Evolutionary conservation across 164 flowering plant genomes (phyloP), one percentile per base, ranked within the genome.

Genomic region (Taxillus chinensis): DNA sequence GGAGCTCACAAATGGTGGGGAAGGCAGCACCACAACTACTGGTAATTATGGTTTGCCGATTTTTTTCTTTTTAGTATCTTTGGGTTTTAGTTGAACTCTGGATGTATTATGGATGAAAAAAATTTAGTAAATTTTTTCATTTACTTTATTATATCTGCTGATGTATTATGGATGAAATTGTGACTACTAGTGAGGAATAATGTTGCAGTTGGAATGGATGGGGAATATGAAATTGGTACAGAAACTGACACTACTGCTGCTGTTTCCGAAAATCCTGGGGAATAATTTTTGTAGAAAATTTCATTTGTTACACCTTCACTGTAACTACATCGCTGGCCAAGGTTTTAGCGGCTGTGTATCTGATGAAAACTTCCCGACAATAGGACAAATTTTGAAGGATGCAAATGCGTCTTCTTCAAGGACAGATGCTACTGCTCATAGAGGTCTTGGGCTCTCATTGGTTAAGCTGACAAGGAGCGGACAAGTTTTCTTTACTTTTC

Each of bases 391-490:
- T 60, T 46, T 64, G 45, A 70, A 71, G 61, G 69, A 60, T 43
- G 64, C 50, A 6, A 43, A 50, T 53, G 40, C 37, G 10, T 39
- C 74, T 15, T 11, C 63, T 64, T 56, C 64, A 9, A 66, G 63
- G 41, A 63, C 45, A 13, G 77, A 75, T 41, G 46, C 46, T 42
- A 52, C 55, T 68, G 62, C 37, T 40, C 76, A 69, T 14, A 60
- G 37, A 37, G 60, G 53, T 62, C 43, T n/a, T 59, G 50, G 41
- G 62, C 84, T 91, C 70, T 86, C 93, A 16, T 73, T 91, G 37
- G 95, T 91, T 43, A 91, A 89, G 86, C 77, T 91, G 58, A 86
- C 86, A 45, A 79, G 81, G 71, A 91, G 90, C 68, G 98, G 98
- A 8, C 70, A 89, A 73, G 75, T 91, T 78, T 89, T 91, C 61